Evolutionary conservation across 768 basidiomycete genomes (phyloP), one percentile per base, ranked within the genome.

Genomic region (Coprinopsis strossmayeri): DNA sequence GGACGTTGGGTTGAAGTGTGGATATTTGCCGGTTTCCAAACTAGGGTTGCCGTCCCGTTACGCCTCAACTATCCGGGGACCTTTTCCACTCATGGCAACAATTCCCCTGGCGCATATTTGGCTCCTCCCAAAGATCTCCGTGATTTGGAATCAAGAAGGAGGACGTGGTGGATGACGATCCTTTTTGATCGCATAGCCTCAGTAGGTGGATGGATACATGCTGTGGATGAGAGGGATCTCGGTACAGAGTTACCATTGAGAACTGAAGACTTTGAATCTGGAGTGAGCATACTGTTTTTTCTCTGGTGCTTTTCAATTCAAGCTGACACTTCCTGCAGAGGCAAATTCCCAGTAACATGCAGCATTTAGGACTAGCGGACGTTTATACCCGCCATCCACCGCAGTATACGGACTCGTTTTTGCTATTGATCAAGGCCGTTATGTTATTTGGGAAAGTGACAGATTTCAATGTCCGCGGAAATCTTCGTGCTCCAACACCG

Each of bases 161-260:
- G 90, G 45, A 85, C 88, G 3, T 92, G 90, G 90, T 92, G 89
- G 89, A 90, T 90, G 86, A 82, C 87, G 17, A 80, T 92, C 34
- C 66, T 90, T 39, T 91, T 91, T 61, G 89, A 92, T 63, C 83
- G 89, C 24, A 88, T 90, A 40, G 77, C 78, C 28, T 84, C 82
- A 30, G 78, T 84, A 21, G 88, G 87, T 35, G 89, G 90, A 15
- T 92, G 90, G 90, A 74, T 89, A 30, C 90, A 92, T 58, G 83
- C 80, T 5, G 78, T 92, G 15, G 87, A 90, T 55, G 89, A 92
- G 60, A 76, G 81, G 41, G 89, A 91, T 60, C 70, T 92, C 26
- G 89, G 87, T 7, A 91, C 90, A 12, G 90, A 91, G 60, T 68
- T 92, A 46, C 90, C 90, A 9, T 66, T 91, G 44, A 74, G 87